phyloP scores from a whole-genome alignment of 2,329 filamentous ascomycete species.

The Seiridium unicorne region DNA sequence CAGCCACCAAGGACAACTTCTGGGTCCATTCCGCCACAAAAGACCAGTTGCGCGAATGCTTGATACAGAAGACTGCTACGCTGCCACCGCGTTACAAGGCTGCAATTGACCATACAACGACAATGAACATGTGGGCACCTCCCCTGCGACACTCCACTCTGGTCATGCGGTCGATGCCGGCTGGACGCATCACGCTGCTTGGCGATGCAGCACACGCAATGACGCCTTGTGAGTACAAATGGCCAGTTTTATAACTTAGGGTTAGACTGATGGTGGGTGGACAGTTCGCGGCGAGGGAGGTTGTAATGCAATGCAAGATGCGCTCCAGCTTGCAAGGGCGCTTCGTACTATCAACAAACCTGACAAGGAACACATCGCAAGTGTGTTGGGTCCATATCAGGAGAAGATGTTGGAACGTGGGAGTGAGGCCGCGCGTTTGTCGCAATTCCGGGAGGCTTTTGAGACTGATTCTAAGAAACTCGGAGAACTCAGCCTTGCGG shows the following conservation, averaged over 20 bases:
- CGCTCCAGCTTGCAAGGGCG: constrained; percentile 33
- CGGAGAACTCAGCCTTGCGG: no score
- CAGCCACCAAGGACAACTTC: constrained; percentile 55
- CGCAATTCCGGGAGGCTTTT: background rate
- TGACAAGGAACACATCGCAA: constrained; percentile 10
- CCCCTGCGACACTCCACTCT: constrained; percentile 9
- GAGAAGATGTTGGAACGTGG: constrained; percentile 24
- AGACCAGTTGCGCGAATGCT: constrained; percentile 50
- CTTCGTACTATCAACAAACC: constrained; percentile 17
- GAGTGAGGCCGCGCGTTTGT: constrained; percentile 17
- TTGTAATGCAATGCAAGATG: constrained; percentile 43
- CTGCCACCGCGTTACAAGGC: constrained; percentile 17
- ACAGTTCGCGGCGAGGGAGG: constrained; percentile 22
- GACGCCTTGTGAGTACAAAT: constrained; percentile 35
- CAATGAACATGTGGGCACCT: constrained; percentile 5
- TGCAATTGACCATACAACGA: constrained; percentile 13
- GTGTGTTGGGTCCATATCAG: constrained; percentile 21
- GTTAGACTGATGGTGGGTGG: background rate
- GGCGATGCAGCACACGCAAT: constrained; percentile 48
- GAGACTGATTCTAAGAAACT: background rate
- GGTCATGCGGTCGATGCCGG: constrained; percentile 17
- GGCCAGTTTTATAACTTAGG: background rate
- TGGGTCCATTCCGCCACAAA: constrained; percentile 63
- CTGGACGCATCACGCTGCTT: constrained; percentile 34
- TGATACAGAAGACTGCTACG: constrained; percentile 8